phyloP scores from a whole-genome alignment of 106 monocot species.

The Platanthera zijinensis region DNA sequence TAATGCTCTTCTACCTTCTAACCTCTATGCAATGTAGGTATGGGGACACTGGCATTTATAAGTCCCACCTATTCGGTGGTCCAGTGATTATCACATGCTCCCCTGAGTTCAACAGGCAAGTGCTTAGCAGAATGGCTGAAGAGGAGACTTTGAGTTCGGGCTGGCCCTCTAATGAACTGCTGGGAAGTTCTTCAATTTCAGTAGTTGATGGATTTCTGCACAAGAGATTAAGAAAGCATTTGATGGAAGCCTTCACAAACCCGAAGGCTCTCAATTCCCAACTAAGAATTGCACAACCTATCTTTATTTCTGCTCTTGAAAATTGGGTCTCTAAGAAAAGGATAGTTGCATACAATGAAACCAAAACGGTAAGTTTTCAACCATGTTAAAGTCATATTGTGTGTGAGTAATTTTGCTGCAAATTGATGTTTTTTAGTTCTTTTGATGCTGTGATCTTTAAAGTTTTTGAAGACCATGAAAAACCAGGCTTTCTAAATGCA shows the following conservation, averaged over 20 bases:
- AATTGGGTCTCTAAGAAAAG: slow-evolving; percentile 22
- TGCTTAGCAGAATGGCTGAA: slow-evolving; percentile 14
- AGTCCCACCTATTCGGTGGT: slow-evolving; percentile 25
- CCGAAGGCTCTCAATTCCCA: slow-evolving; percentile 22
- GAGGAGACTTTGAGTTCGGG: slow-evolving; percentile 24
- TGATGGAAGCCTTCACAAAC: slow-evolving; percentile 23
- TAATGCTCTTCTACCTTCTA: not conserved
- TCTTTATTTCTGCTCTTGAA: slow-evolving; percentile 21
- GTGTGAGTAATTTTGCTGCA: no score
- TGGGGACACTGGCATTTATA: slow-evolving; percentile 29
- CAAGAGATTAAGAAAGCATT: slow-evolving; percentile 22
- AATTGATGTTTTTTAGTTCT: not conserved
- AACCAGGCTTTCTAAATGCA: not conserved
- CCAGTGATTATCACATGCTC: slow-evolving; percentile 30
- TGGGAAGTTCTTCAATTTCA: slow-evolving; percentile 14
- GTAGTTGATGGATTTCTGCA: slow-evolving; percentile 17
- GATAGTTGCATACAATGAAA: slow-evolving; percentile 25
- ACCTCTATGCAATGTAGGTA: slow-evolving; percentile 14
- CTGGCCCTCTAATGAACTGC: slow-evolving; percentile 23
- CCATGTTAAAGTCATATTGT: not conserved
- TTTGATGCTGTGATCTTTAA: not conserved
- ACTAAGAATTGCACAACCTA: slow-evolving; percentile 20
- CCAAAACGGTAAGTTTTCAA: slow-evolving; percentile 18
- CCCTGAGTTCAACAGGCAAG: slow-evolving; percentile 30
- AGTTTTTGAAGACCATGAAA: not conserved